A percentile compares a stretch with the other conserved stretches of the same genome.
Evolutionary conservation across 139 green algal genomes (phyloP).

Genomic region (Tetraselmis striata): DNA sequence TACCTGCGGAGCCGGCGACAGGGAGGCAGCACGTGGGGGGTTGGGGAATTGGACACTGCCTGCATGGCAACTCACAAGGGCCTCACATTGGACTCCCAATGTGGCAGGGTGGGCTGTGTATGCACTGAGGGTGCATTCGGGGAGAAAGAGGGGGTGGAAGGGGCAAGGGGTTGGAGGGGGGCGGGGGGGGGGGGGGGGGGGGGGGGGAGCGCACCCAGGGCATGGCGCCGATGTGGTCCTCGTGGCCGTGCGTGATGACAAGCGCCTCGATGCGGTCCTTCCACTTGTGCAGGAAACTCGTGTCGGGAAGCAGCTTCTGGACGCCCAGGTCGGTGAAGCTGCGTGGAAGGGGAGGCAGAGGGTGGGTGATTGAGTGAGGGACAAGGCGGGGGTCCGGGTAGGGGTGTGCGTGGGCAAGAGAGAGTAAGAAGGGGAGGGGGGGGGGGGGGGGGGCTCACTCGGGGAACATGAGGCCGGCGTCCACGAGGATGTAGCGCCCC

Average conservation of each 20-base stretch:
- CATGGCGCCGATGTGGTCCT: conserved; percentile 95
- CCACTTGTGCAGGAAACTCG: conserved; percentile 88
- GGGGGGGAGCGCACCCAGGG: conserved; percentile 68
- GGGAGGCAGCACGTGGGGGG: not conserved
- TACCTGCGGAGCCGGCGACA: conserved; percentile 41
- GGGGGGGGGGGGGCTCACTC: conserved; percentile 56
- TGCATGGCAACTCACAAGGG: no score
- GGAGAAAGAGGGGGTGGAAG: not conserved
- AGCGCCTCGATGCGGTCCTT: conserved; percentile 95
- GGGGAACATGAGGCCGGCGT: conserved; percentile 99
- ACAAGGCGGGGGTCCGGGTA: not conserved
- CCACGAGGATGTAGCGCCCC: conserved; percentile 97
- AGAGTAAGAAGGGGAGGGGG: not conserved
- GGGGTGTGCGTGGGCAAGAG: not conserved
- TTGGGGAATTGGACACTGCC: no score
- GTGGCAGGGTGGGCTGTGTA: no score
- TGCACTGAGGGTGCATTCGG: not conserved
- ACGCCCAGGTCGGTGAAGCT: conserved; percentile 93
- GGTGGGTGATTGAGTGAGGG: not conserved
- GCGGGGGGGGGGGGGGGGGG: not conserved
- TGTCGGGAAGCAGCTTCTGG: conserved; percentile 96
- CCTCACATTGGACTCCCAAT: no score
- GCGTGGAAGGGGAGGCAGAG: conserved; percentile 13
- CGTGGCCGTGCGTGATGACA: conserved; percentile 95
- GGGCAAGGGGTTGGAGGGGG: not conserved